Percentiles rank a stretch among this genome's conserved stretches.
These are phyloP conservation scores for Ophiostoma fasciatum DNA, from an alignment of 2,329 filamentous ascomycete genomes.

Conservation along the genomic window DNA sequence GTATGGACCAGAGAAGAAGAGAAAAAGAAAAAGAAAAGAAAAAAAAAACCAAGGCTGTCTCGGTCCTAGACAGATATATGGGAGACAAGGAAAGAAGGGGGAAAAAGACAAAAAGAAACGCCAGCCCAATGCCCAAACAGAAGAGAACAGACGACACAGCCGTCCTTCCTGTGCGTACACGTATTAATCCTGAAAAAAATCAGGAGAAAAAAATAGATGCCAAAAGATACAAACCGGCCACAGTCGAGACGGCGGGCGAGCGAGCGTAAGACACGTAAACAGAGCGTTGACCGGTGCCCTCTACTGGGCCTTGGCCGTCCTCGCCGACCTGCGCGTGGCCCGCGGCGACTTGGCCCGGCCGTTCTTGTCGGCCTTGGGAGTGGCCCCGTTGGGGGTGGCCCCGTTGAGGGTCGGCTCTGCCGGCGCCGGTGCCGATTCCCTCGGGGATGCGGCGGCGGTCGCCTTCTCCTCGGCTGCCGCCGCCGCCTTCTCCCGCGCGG, in stretches of 20 bases:
- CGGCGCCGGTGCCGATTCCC: not conserved
- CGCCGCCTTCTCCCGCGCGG: not conserved
- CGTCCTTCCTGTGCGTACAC: not conserved
- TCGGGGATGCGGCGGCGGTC: not conserved
- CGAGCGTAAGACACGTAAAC: too few relatives aligned
- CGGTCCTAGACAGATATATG: not conserved
- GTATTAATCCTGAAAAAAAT: not conserved
- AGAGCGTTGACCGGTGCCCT: not conserved
- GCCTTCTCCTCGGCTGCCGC: not conserved
- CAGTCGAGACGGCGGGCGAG: too few relatives aligned
- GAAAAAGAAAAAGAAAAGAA: not conserved
- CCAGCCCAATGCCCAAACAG: not conserved
- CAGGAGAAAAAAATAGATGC: not conserved
- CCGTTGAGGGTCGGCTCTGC: not conserved
- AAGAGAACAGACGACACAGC: not conserved
- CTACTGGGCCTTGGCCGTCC: constrained; percentile 1
- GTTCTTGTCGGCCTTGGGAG: not conserved
- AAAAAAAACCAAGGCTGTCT: not conserved
- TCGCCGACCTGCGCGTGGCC: too few relatives aligned
- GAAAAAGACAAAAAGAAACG: not conserved
- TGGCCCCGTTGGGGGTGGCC: not conserved
- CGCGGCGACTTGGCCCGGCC: too few relatives aligned
- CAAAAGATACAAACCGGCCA: too few relatives aligned
- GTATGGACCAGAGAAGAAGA: too few relatives aligned
- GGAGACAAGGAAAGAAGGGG: not conserved